phyloP scores from a whole-genome alignment of 495 filamentous ascomycete genomes.

The Hyaloscypha hepaticicola region DNA sequence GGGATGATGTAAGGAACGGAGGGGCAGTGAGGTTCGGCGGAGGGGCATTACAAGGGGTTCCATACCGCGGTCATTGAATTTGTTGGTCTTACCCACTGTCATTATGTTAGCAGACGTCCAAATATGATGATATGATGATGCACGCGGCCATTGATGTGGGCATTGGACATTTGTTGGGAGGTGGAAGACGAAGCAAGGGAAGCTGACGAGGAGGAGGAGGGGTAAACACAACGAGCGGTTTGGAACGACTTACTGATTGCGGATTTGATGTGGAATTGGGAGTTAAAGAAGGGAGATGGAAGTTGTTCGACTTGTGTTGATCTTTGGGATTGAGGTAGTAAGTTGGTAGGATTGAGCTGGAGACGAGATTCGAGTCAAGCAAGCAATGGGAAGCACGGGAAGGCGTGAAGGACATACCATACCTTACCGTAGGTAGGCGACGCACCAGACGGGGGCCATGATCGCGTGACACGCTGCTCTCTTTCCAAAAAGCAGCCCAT shows the following conservation, averaged over 20 bases:
- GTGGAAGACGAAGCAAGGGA: conserved; percentile 7
- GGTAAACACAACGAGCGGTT: not conserved
- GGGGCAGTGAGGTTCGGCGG: not conserved
- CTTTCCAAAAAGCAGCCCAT: too few species aligned
- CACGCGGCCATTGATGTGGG: conserved; percentile 3
- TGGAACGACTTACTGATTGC: conserved; percentile 20
- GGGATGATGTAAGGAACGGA: not conserved
- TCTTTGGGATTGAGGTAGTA: conserved; percentile 4
- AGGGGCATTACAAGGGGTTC: not conserved
- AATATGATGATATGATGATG: conserved; percentile 1
- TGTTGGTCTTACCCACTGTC: conserved; percentile 58
- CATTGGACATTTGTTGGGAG: conserved; percentile 10
- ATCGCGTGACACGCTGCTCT: too few species aligned
- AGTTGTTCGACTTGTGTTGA: conserved; percentile 1
- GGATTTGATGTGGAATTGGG: conserved; percentile 7
- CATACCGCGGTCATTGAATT: conserved; percentile 73
- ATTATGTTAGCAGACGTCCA: conserved; percentile 59
- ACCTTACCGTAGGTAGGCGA: too few species aligned
- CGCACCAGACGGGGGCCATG: too few species aligned
- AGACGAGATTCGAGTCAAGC: too few species aligned
- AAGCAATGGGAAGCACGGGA: not conserved
- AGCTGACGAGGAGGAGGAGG: not conserved
- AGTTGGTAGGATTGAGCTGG: not conserved
- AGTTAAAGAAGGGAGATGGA: not conserved
- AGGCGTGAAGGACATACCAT: too few species aligned